Percentiles rank a stretch among this genome's conserved stretches.
Conservation (phyloP, 2,329 filamentous ascomycete species). For the Colletotrichum melonis region DNA sequence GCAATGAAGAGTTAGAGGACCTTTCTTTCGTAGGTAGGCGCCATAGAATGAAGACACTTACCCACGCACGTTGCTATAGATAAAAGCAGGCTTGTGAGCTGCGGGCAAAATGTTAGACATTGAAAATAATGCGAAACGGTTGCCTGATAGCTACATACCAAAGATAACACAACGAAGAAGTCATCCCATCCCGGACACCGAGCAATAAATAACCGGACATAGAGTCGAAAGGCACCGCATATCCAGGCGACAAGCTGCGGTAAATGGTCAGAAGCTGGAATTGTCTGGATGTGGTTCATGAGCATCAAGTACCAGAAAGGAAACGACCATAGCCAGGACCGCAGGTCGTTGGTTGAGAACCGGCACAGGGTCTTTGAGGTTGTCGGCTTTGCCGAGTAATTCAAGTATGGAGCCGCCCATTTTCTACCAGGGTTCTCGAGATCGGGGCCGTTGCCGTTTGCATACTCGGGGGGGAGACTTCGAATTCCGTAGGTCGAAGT, state of each 20-base stretch:
- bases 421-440: background rate
- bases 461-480: conserved; percentile 2
- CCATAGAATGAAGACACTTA: background rate
- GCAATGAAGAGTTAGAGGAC: background rate
- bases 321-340: conserved; percentile 35
- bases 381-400: conserved; percentile 36
- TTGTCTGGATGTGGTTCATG: background rate
- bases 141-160: conserved; percentile 11
- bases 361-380: conserved; percentile 35
- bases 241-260: conserved; percentile 22
- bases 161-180: conserved; percentile 33
- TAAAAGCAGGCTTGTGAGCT: conserved; percentile 25
- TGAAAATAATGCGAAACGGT: background rate
- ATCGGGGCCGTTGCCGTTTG: conserved; percentile 13
- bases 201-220: conserved; percentile 33
- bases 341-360: conserved; percentile 28
- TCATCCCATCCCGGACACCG: conserved; percentile 37
- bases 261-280: background rate
- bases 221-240: conserved; percentile 35
- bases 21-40: background rate
- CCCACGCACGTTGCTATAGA: conserved; percentile 20
- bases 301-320: conserved; percentile 24
- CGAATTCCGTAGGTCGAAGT: background rate
- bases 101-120: background rate
- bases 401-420: conserved; percentile 35